phyloP scores from a whole-genome alignment of 257 asterid genomes.

The Jasminum sambac region DNA sequence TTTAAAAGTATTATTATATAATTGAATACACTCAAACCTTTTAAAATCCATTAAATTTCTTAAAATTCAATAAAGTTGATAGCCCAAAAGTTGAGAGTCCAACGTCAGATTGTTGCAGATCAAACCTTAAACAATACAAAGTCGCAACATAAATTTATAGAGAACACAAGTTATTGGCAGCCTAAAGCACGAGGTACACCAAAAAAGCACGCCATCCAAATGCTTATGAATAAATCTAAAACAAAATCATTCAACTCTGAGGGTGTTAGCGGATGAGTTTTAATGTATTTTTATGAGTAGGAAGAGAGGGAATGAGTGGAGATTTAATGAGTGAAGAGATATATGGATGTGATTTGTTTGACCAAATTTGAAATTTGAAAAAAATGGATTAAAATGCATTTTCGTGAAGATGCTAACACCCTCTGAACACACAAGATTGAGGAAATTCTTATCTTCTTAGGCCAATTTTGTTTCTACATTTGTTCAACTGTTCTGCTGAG shows the following conservation, averaged over 20 bases:
- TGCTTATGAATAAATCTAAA: conserved; percentile 22
- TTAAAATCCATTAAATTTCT: too few relatives aligned
- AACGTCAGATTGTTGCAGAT: conserved; percentile 20
- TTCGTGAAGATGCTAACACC: too few relatives aligned
- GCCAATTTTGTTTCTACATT: conserved; percentile 27
- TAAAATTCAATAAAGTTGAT: background rate
- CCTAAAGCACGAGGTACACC: conserved; percentile 29
- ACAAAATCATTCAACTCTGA: background rate
- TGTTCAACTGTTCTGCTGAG: conserved; percentile 15
- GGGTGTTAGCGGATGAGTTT: too few relatives aligned
- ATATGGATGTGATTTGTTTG: too few relatives aligned
- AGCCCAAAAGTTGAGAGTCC: conserved; percentile 15
- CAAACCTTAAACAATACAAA: conserved; percentile 20
- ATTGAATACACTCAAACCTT: too few relatives aligned
- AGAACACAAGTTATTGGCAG: conserved; percentile 45
- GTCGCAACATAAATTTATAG: conserved; percentile 14
- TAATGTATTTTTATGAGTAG: too few relatives aligned
- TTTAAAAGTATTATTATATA: too few relatives aligned
- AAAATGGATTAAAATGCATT: too few relatives aligned
- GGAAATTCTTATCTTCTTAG: conserved; percentile 28
- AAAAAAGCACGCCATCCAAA: conserved; percentile 11
- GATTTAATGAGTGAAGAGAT: too few relatives aligned
- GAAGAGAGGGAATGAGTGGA: too few relatives aligned
- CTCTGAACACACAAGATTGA: background rate
- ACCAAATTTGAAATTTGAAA: too few relatives aligned